Evolutionary conservation across 192 early-diverging fungal genomes (phyloP).

Genomic region (Coemansia furcata): DNA sequence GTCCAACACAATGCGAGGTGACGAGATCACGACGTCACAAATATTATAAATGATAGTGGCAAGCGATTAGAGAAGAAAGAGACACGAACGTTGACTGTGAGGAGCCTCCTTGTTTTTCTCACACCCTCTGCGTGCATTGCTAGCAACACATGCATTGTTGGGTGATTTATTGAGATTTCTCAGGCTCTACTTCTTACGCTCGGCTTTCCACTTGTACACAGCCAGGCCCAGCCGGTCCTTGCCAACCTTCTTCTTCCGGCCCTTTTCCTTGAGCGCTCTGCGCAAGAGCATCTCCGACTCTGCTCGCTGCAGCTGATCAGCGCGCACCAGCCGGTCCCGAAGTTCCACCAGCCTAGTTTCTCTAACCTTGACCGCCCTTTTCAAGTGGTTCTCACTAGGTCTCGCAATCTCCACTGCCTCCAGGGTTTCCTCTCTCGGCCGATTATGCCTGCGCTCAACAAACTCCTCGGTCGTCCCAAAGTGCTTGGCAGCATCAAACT

Average conservation of each 20-base stretch:
- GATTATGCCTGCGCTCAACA: slow-evolving; percentile 75
- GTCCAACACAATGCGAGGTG: background rate
- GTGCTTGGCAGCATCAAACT: slow-evolving; percentile 78
- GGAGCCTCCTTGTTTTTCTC: background rate
- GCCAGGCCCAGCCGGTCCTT: slow-evolving; percentile 75
- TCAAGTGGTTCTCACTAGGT: slow-evolving; percentile 17
- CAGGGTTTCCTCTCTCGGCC: slow-evolving; percentile 64
- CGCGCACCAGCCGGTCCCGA: slow-evolving; percentile 69
- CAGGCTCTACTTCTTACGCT: slow-evolving; percentile 72
- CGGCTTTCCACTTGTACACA: slow-evolving; percentile 91
- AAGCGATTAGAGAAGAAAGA: background rate
- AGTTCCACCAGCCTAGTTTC: slow-evolving; percentile 65
- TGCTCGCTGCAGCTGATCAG: slow-evolving; percentile 66
- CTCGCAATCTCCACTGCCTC: slow-evolving; percentile 40
- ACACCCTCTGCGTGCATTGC: background rate
- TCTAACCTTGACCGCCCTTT: slow-evolving; percentile 32
- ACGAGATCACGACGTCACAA: background rate
- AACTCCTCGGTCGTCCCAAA: slow-evolving; percentile 81
- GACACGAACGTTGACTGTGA: background rate
- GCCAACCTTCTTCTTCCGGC: slow-evolving; percentile 76
- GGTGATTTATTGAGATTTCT: background rate
- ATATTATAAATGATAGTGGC: background rate
- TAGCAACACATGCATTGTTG: too few relatives aligned
- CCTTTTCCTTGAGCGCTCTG: slow-evolving; percentile 78
- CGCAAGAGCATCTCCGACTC: slow-evolving; percentile 80